These are phyloP conservation scores for Inonotus obliquus DNA, from an alignment of 1,284 basidiomycete species.

Conservation along the genomic window DNA sequence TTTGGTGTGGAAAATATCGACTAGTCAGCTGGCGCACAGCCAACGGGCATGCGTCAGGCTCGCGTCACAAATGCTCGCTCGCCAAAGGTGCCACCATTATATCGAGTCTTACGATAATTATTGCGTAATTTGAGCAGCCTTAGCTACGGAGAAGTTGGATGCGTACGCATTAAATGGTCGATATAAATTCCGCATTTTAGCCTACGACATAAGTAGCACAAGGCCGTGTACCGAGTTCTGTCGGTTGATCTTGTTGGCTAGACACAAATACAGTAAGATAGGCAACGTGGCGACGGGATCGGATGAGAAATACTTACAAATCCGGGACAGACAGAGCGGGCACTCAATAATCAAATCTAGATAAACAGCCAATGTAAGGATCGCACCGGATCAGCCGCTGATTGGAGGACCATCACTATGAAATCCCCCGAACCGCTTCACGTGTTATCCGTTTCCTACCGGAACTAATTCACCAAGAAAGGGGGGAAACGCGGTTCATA, in stretches of 20 bases:
- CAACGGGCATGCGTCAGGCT: conserved; percentile 1
- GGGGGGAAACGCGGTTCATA: neutral
- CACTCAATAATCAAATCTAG: neutral
- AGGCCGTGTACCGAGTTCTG: neutral
- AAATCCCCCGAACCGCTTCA: neutral
- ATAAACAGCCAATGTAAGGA: neutral
- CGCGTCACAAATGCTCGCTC: neutral
- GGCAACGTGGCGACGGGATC: conserved; percentile 3
- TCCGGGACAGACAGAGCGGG: neutral
- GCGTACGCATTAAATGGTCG: no score
- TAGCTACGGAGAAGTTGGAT: no score
- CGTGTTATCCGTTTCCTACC: neutral
- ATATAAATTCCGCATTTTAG: neutral
- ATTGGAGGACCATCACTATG: neutral
- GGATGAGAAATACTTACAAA: neutral
- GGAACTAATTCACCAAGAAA: neutral
- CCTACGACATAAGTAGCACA: neutral
- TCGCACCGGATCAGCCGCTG: neutral
- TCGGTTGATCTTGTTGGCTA: neutral
- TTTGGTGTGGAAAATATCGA: neutral
- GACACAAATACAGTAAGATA: neutral
- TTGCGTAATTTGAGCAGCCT: no score
- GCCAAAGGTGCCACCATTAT: neutral
- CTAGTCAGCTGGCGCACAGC: neutral
- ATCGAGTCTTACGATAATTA: no score